These are phyloP conservation scores for Sugiyamaella neomexicana DNA, from an alignment of 1,139 yeast species.

Conservation along the genomic window DNA sequence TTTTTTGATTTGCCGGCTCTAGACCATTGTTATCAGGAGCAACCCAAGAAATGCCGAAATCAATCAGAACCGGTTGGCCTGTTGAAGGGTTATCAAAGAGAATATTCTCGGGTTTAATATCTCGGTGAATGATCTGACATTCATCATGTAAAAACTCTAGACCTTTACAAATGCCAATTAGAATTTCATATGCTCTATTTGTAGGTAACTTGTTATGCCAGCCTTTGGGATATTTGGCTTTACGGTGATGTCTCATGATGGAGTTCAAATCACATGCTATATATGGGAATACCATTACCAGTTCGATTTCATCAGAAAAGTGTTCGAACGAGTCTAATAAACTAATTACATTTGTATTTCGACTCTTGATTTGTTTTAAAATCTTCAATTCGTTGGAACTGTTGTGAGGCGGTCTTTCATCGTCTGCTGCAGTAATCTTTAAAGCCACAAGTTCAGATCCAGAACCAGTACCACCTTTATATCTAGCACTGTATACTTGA, in stretches of 20 bases:
- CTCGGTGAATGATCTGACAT: conserved; percentile 76
- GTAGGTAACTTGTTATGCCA: conserved; percentile 38
- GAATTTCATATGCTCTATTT: conserved; percentile 38
- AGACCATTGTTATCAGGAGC: conserved; percentile 43
- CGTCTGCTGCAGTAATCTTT: conserved; percentile 50
- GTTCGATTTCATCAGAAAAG: conserved; percentile 41
- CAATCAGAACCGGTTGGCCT: conserved; percentile 46
- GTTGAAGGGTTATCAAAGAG: conserved; percentile 45
- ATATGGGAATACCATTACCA: conserved; percentile 47
- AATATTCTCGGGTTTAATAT: conserved; percentile 79
- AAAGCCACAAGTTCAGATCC: conserved; percentile 37
- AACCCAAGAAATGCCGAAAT: conserved; percentile 74
- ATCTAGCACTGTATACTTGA: conserved; percentile 10
- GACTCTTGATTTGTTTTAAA: conserved; percentile 26
- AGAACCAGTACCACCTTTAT: neutral
- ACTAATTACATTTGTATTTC: conserved; percentile 25
- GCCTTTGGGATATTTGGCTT: conserved; percentile 37
- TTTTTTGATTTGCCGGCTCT: conserved; percentile 52
- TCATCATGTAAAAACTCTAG: conserved; percentile 52
- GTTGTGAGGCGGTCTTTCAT: conserved; percentile 52
- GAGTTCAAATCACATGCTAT: conserved; percentile 41
- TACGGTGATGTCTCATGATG: conserved; percentile 39
- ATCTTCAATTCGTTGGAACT: conserved; percentile 46
- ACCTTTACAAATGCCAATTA: conserved; percentile 50
- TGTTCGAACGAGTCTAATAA: conserved; percentile 37